Base-by-base conservation (phyloP, 2,329 filamentous ascomycete genomes). In the Calonectria henricotiae region DNA sequence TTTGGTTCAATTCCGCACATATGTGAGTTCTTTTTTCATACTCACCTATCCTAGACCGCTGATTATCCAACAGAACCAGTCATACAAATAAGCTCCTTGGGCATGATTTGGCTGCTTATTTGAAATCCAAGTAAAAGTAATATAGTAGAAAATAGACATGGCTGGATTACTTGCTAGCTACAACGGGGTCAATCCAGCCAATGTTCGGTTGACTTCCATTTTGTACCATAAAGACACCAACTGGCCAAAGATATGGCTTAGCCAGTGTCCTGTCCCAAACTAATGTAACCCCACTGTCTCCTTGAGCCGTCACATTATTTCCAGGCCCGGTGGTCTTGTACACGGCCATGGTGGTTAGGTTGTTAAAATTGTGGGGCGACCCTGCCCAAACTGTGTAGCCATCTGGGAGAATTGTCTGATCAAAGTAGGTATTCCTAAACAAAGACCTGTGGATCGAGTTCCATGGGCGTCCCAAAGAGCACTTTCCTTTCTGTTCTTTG, bases 381-480 rank as follows among this genome's bases (percentile, higher is more conserved):
- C 64, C 64, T 9, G 41, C 47, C 64, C 70, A 72, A 13, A 46
- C 27, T 1, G 65, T 88, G 76, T 91, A 92, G 1, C 89, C 89
- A 1, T 80, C 82, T 0, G 86, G 81, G 49, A 81, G 75, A 37
- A 91, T 86, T 47, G 84, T 87, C 4, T 83, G 82, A 75, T 91
- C 89, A 20, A 90, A 82, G 71, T 87, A 88, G 7, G 82, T 84
- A 25, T 86, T 79, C 43, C 86, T 85, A 74, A 90, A 91, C 70
- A 91, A 82, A 60, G 86, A 88, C 25, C 88, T 84, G 73, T 90
- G 88, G 25, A 83, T 80, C 0, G 85, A 82, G 76, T 92, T 91
- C 86, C 89, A 91, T 1, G 89, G 89, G 12, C 90, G 81, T 9
- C 89, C 89, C 0, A 91, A 84, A 0, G 89, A 83, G 77, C 89